phyloP scores from a whole-genome alignment of 352 stramenopile species.

The Pythium pyrilobum region DNA sequence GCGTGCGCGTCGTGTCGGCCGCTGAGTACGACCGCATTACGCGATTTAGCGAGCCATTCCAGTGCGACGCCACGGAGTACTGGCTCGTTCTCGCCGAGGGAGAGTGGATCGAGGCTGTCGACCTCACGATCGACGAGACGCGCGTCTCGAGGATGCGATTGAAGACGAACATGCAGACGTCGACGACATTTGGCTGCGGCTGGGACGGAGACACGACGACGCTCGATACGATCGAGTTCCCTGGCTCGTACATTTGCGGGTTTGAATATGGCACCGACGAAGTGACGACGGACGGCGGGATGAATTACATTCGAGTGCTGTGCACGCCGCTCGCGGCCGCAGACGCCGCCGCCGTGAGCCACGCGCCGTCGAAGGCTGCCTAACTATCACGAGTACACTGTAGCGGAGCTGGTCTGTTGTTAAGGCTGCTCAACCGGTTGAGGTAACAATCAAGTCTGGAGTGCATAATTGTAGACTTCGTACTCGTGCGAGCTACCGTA shows the following conservation, averaged over 20 bases:
- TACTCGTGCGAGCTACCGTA: no score
- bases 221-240: background rate
- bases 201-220: background rate
- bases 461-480: no score
- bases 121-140: background rate
- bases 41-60: background rate
- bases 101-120: constrained; percentile 4
- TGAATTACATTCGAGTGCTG: no score
- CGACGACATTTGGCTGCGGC: background rate
- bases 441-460: no score
- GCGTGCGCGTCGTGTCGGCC: background rate
- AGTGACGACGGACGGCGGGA: background rate
- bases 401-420: no score
- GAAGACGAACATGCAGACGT: constrained; percentile 6
- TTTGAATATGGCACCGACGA: background rate
- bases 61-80: background rate
- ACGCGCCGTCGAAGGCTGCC: no score
- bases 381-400: no score
- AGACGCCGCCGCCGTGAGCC: background rate
- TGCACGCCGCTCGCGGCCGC: no score
- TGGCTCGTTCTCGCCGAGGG: background rate
- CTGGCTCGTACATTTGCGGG: background rate
- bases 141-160: background rate
- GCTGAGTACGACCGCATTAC: background rate
- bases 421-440: no score